These are phyloP conservation scores for Mycena maculata DNA, from an alignment of 768 basidiomycete genomes.

Conservation along the genomic window DNA sequence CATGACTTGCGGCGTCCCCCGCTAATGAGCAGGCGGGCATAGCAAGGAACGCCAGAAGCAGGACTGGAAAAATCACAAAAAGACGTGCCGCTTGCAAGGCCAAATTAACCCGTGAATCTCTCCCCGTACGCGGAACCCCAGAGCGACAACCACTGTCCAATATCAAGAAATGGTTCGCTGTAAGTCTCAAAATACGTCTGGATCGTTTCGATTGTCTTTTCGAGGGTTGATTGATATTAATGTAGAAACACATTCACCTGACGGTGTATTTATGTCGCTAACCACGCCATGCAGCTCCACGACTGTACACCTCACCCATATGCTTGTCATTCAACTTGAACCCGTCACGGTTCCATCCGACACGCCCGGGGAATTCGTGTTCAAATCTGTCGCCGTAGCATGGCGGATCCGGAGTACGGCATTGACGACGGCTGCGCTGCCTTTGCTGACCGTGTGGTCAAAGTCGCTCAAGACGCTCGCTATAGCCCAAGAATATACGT, in stretches of 20 bases:
- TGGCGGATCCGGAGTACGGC: constrained; percentile 10
- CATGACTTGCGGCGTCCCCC: neutral
- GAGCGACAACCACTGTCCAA: constrained; percentile 5
- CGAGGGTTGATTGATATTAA: neutral
- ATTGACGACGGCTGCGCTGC: constrained; percentile 12
- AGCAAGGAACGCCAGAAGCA: constrained; percentile 31
- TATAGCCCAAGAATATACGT: constrained; percentile 22
- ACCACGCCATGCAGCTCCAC: constrained; percentile 26
- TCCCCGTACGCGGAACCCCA: constrained; percentile 14
- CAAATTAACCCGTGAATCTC: constrained; percentile 22
- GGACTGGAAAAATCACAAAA: constrained; percentile 26
- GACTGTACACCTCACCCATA: constrained; percentile 6
- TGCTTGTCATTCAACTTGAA: constrained; percentile 15
- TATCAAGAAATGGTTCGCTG: constrained; percentile 31
- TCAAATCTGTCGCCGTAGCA: constrained; percentile 11
- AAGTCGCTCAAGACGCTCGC: constrained; percentile 3
- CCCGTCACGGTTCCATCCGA: neutral
- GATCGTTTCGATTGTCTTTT: neutral
- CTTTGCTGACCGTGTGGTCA: neutral
- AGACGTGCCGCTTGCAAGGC: constrained; percentile 12
- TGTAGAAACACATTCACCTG: constrained; percentile 28
- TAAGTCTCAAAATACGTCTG: neutral
- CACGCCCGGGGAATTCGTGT: constrained; percentile 3
- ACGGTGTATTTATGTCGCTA: constrained; percentile 19
- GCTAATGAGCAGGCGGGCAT: constrained; percentile 6